These are phyloP conservation scores for Gyrodon lividus DNA, from an alignment of 768 basidiomycete species.

Conservation along the genomic window DNA sequence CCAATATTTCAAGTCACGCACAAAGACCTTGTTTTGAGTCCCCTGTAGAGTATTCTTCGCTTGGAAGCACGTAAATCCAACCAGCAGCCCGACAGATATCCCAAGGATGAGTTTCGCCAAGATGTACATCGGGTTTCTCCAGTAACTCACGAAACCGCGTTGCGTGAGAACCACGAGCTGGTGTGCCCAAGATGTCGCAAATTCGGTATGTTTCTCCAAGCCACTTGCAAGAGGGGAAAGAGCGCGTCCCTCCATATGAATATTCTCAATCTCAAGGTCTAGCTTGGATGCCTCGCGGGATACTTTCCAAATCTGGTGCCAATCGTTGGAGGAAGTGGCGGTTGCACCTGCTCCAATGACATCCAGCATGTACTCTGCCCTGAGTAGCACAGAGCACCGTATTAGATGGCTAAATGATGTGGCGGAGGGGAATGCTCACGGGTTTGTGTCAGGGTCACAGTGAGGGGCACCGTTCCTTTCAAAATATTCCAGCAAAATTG, in stretches of 20 bases:
- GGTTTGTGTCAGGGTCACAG: conserved; percentile 21
- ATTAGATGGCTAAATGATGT: not conserved
- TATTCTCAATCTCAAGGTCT: conserved; percentile 40
- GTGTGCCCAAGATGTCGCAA: conserved; percentile 39
- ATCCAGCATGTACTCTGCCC: conserved; percentile 49
- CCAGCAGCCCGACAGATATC: conserved; percentile 32
- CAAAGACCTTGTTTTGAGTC: conserved; percentile 44
- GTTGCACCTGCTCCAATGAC: conserved; percentile 59
- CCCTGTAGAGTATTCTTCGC: conserved; percentile 38
- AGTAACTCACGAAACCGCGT: conserved; percentile 34
- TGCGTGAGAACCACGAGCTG: conserved; percentile 33
- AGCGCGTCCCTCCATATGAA: conserved; percentile 39
- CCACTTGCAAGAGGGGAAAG: conserved; percentile 19
- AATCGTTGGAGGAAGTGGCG: conserved; percentile 42
- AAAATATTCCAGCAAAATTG: conserved; percentile 22
- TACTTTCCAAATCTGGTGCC: conserved; percentile 49
- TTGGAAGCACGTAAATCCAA: conserved; percentile 45
- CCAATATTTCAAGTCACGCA: conserved; percentile 11
- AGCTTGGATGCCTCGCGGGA: conserved; percentile 40
- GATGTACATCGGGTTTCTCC: conserved; percentile 42
- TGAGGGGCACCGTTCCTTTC: conserved; percentile 20
- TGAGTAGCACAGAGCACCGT: conserved; percentile 6
- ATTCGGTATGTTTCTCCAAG: conserved; percentile 29
- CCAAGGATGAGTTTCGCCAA: conserved; percentile 40
- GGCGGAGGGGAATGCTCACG: conserved; percentile 11